Evolutionary conservation across 306 rosid species (phyloP).

Genomic region (Sesbania bispinosa): DNA sequence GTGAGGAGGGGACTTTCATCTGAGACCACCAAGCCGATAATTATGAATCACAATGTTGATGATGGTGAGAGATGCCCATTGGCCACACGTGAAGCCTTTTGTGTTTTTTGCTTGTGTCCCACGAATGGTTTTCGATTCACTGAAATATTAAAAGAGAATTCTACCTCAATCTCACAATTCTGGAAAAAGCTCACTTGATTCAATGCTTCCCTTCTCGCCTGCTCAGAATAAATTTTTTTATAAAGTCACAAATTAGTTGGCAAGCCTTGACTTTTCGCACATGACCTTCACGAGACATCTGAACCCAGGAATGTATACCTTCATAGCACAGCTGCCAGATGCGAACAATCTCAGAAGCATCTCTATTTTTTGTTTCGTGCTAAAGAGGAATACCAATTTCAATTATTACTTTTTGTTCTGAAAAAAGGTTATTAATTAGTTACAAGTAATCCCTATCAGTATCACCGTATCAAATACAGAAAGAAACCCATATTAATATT

Average conservation of each 20-base stretch:
- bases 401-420: neutral
- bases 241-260: slow-evolving; percentile 30
- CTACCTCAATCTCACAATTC: slow-evolving; percentile 24
- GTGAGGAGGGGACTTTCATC: slow-evolving; percentile 29
- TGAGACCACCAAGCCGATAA: slow-evolving; percentile 6
- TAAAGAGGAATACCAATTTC: neutral
- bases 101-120: slow-evolving; percentile 46
- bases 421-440: neutral
- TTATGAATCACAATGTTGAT: slow-evolving; percentile 25
- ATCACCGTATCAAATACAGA: neutral
- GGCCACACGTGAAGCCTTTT: slow-evolving; percentile 46
- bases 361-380: neutral
- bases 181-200: slow-evolving; percentile 29
- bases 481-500: neutral
- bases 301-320: slow-evolving; percentile 25
- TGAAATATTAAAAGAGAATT: slow-evolving; percentile 20
- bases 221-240: slow-evolving; percentile 10
- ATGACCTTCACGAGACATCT: slow-evolving; percentile 39
- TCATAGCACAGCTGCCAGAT: too few relatives aligned
- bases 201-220: too few relatives aligned
- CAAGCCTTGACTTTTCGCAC: slow-evolving; percentile 43
- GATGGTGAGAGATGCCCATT: slow-evolving; percentile 30
- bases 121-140: slow-evolving; percentile 47
- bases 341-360: slow-evolving; percentile 5
- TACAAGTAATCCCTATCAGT: neutral